Conservation (phyloP, 257 asterid species). For the Parsonsia alboflavescens region DNA sequence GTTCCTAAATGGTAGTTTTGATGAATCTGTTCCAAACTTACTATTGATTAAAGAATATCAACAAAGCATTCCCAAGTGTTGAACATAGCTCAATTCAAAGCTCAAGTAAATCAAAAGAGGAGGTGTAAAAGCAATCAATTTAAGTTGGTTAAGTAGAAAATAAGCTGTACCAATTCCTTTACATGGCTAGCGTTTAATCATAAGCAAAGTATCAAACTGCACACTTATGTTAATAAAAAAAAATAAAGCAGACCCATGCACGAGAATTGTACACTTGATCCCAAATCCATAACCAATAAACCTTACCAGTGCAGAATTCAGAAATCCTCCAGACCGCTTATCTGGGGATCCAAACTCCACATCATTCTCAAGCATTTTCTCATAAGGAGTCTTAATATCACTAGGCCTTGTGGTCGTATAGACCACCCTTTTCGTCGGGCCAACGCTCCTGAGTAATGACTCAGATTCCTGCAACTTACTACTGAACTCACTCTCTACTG, state of each 20-base stretch:
- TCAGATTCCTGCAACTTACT: constrained; percentile 80
- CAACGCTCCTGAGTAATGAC: constrained; percentile 47
- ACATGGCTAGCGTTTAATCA: not conserved
- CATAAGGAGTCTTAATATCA: constrained; percentile 90
- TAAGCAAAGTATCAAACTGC: not conserved
- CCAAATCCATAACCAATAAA: constrained; percentile 13
- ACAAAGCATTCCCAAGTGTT: not conserved
- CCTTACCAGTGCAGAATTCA: constrained; percentile 95
- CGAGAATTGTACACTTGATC: not conserved
- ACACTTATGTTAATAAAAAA: not conserved
- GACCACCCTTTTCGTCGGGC: constrained; percentile 71
- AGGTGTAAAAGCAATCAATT: not conserved
- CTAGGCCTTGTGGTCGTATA: constrained; percentile 82
- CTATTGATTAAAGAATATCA: not conserved
- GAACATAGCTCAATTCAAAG: not conserved
- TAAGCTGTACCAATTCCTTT: not conserved
- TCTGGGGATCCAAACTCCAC: constrained; percentile 98
- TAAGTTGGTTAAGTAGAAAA: not conserved
- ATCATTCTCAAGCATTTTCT: constrained; percentile 89
- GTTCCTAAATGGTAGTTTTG: not conserved
- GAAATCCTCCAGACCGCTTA: constrained; percentile 94
- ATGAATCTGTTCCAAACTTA: not conserved
- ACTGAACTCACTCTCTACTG: constrained; percentile 39
- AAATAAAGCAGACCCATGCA: not conserved
- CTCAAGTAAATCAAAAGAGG: not conserved